Evolutionary conservation across 805 yeast species (phyloP), one percentile per base, ranked within the genome.

Genomic region (Spencermartinsiella europaea): DNA sequence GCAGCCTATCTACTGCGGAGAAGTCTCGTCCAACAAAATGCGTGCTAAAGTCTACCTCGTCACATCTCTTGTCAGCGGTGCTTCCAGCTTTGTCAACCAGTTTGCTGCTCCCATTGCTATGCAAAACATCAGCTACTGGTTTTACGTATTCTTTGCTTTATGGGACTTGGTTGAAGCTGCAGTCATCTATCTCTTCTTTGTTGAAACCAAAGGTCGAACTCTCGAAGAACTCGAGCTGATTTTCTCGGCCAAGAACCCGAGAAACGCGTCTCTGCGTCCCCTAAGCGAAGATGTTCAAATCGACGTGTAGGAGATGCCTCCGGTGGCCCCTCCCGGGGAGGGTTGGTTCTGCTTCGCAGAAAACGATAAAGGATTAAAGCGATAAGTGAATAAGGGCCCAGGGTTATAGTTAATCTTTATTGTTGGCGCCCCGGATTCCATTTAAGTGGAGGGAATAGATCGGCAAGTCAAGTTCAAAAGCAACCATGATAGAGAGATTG

Each of bases 181-280:
- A 10, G 34, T 80, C 64, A 83, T 54, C 22, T 52, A 50, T 21
- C 50, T 51, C 36, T 36, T 48, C 44, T 54, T 54, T 41, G 58
- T 54, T 17, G 58, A 52, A 45, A 54, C 58, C 21, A 50, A 46
- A 34, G 56, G 49, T 3, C 48, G 54, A 14, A 51, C 57, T 2
- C 41, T 54, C 20, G 58, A 48, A 34, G 49, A 48, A 34, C 27
- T 48, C 38, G 48, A 48, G 5, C 40, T 15, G 20, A 48, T 45
- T 5, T 49, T 51, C 36, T 27, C 40, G 27, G 27, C 54, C 2
- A 31, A 31, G 10, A 42, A 37, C 31, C 52, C 52, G 15, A 38
- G 21, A 31, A 40, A 45, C 31, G 49, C 48, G 10, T 42, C 45
- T 21, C 25, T 34, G 17, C 17, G 14, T 10, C 45, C 45, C 17